Evolutionary conservation across 78 protist genomes (phyloP), one percentile per base, ranked within the genome.

Genomic region (Speleostelium caveatum): DNA sequence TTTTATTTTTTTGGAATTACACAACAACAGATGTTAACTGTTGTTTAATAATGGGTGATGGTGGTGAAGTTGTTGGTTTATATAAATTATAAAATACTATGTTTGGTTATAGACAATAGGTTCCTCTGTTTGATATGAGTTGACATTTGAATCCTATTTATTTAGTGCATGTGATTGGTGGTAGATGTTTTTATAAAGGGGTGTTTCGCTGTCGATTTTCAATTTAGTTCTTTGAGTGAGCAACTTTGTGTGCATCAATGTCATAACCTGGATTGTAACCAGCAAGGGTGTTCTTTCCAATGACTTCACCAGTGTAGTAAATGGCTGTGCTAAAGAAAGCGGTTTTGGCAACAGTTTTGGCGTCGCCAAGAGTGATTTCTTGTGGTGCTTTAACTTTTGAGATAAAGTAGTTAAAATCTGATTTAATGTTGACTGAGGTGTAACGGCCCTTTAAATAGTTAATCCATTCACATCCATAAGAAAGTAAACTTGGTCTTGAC

Each of bases 211-310:
- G n/a, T n/a, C n/a, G 56, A 49, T 49, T 21, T 56, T n/a, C 22
- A 56, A n/a, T 65, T 65, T 65, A 65, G 49, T 38, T 19, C 72
- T 65, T 71, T 60, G 41, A 49, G 21, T 67, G 39, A 12, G 24
- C 17, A 38, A 67, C 73, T 38, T 41, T 35, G 73, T 67, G 45
- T n/a, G 60, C 89, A 69, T 80, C 77, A 30, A 80, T 49, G 12
- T 80, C 89, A 41, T 68, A 80, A 80, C 89, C 89, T 68, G 77
- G 78, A 42, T 62, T 55, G 69, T 68, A 80, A 68, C 89, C 89
- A 68, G 24, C 71, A 41, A 68, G 26, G 2, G 66, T 28, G 61
- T 68, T 80, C 62, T 80, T 66, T 22, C 89, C 89, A 68, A 69
- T 26, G 16, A 28, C 68, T 69, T 80, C 89, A 80, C 89, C 89